phyloP scores from a whole-genome alignment of 106 monocot species.

The Hemerocallis citrina region DNA sequence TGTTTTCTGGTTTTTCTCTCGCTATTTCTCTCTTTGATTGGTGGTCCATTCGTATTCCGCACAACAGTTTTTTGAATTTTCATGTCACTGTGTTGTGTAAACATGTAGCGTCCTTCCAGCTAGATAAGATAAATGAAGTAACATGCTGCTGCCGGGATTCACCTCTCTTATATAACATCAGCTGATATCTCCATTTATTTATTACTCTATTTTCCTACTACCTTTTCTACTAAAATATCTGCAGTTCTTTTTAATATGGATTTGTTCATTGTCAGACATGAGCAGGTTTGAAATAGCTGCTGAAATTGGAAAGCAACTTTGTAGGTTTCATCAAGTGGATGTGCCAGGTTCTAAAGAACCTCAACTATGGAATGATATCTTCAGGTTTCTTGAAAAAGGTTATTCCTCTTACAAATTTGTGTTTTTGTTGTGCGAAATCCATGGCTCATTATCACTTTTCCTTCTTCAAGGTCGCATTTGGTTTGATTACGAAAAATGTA shows the following conservation, averaged over 20 bases:
- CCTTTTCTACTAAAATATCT: too few species aligned
- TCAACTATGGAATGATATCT: slow-evolving; percentile 83
- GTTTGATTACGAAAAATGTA: too few species aligned
- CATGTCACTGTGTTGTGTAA: too few species aligned
- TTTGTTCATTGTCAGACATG: slow-evolving; percentile 48
- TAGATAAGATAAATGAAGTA: too few species aligned
- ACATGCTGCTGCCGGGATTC: too few species aligned
- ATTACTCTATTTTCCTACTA: neutral
- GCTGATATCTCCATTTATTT: neutral
- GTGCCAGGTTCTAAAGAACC: slow-evolving; percentile 79
- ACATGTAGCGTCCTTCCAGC: too few species aligned
- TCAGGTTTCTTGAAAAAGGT: slow-evolving; percentile 81
- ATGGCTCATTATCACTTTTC: too few species aligned
- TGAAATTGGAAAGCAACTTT: slow-evolving; percentile 73
- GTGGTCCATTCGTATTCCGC: too few species aligned
- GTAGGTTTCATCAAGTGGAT: slow-evolving; percentile 69
- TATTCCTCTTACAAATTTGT: neutral
- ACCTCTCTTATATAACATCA: neutral
- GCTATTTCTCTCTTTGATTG: too few species aligned
- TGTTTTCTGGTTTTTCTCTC: too few species aligned
- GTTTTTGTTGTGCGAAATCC: neutral
- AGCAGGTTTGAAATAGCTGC: slow-evolving; percentile 59
- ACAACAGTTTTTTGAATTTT: too few species aligned
- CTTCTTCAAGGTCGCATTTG: too few species aligned
- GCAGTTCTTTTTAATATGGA: neutral